Conservation (phyloP, 169 alveolate genomes). For the Cyclospora cayetanensis region DNA sequence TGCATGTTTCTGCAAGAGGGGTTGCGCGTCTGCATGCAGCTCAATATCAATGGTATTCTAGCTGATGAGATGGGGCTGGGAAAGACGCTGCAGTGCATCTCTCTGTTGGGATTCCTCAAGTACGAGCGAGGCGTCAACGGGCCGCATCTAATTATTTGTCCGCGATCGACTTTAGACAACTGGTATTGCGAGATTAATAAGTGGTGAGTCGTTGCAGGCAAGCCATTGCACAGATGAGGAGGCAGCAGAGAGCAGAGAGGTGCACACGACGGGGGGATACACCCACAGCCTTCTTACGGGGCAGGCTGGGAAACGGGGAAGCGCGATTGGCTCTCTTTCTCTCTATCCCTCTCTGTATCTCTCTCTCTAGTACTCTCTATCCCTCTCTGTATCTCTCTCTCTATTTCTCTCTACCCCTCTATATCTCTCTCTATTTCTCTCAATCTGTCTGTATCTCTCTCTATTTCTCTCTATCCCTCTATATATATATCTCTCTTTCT, state of each 20-base stretch:
- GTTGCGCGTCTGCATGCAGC: too few relatives aligned
- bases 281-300: not conserved
- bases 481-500: too few relatives aligned
- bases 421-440: too few relatives aligned
- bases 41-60: constrained; percentile 69
- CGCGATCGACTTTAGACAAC: constrained; percentile 96
- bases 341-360: too few relatives aligned
- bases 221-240: not conserved
- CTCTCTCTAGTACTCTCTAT: too few relatives aligned
- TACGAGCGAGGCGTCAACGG: not conserved
- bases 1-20: too few relatives aligned
- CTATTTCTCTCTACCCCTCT: too few relatives aligned
- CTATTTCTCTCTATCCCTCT: constrained; percentile 19
- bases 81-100: constrained; percentile 91
- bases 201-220: constrained; percentile 8
- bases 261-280: not conserved
- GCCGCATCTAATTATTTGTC: constrained; percentile 96
- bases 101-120: constrained; percentile 24
- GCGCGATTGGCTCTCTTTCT: not conserved
- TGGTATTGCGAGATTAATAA: constrained; percentile 83
- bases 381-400: too few relatives aligned
- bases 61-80: constrained; percentile 99
- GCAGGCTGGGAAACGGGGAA: not conserved
- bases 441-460: too few relatives aligned
- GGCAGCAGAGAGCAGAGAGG: not conserved